Conservation (phyloP, 345 rosid species). For the Mallotus nudiflorus region DNA sequence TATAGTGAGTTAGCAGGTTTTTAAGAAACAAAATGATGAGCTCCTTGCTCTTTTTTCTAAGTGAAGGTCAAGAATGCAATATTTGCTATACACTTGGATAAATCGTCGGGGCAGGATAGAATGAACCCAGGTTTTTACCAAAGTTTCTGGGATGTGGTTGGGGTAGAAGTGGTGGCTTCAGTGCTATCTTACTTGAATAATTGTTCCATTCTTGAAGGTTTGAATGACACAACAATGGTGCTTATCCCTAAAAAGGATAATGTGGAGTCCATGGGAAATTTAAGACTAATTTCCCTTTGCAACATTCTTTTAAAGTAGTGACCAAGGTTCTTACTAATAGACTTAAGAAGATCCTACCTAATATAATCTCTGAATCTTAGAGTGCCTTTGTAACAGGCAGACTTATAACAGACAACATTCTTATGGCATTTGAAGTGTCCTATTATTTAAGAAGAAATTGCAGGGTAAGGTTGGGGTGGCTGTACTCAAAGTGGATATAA, state of each 20-base stretch:
- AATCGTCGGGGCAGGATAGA: no score
- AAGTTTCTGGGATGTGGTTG: neutral
- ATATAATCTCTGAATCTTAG: no score
- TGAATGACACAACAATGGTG: neutral
- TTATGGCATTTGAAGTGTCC: neutral
- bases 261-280: neutral
- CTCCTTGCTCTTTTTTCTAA: no score
- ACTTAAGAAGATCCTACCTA: neutral
- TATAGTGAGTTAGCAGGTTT: no score
- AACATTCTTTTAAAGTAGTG: no score
- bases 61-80: no score
- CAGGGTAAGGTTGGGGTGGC: neutral
- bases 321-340: neutral
- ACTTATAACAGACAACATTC: neutral
- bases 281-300: neutral
- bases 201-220: neutral
- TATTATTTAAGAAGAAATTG: neutral
- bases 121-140: neutral
- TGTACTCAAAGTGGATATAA: no score
- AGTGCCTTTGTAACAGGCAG: neutral
- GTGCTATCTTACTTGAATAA: no score
- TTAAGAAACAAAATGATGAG: no score
- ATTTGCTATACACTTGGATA: neutral
- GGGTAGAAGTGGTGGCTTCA: neutral
- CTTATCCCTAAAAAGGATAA: neutral